Conservation (phyloP, 176 grass and related monocot genomes). For the Secale cereale region DNA sequence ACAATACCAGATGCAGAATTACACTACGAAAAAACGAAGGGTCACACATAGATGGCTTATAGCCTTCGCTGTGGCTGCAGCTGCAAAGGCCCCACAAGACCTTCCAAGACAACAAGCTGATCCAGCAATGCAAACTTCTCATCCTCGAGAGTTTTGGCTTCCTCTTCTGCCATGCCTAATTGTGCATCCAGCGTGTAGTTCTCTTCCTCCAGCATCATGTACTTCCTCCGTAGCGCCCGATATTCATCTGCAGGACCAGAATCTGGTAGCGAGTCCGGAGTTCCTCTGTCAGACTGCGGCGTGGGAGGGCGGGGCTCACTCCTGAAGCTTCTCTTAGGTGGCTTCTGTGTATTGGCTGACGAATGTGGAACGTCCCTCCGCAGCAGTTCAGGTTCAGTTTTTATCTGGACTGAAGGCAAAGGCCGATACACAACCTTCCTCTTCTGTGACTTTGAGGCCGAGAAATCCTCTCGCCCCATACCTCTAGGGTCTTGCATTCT, state of each 20-base stretch:
- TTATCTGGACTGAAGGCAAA: constrained; percentile 29
- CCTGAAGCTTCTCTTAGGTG: constrained; percentile 49
- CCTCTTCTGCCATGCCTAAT: constrained; percentile 51
- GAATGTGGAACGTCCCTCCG: constrained; percentile 28
- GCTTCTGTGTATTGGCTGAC: constrained; percentile 40
- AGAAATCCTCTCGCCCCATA: constrained; percentile 25
- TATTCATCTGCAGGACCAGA: constrained; percentile 63
- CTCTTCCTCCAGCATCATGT: constrained; percentile 88
- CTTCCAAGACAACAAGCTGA: constrained; percentile 96
- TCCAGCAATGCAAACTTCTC: constrained; percentile 76
- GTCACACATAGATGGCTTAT: background rate
- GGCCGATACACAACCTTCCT: constrained; percentile 41
- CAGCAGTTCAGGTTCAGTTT: constrained; percentile 30
- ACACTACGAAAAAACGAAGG: background rate
- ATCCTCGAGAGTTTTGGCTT: constrained; percentile 51
- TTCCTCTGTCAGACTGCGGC: constrained; percentile 34
- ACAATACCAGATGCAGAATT: background rate
- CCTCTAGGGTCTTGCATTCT: constrained; percentile 58
- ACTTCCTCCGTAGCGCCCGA: constrained; percentile 58
- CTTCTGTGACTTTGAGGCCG: constrained; percentile 46
- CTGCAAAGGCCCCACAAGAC: constrained; percentile 55
- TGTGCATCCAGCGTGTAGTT: constrained; percentile 65
- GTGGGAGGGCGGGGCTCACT: constrained; percentile 14
- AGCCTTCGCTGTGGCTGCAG: constrained; percentile 17
- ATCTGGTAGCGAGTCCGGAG: constrained; percentile 50